Evolutionary conservation across 2,329 filamentous ascomycete genomes (phyloP), one percentile per base, ranked within the genome.

Genomic region (Xylariales sp.): DNA sequence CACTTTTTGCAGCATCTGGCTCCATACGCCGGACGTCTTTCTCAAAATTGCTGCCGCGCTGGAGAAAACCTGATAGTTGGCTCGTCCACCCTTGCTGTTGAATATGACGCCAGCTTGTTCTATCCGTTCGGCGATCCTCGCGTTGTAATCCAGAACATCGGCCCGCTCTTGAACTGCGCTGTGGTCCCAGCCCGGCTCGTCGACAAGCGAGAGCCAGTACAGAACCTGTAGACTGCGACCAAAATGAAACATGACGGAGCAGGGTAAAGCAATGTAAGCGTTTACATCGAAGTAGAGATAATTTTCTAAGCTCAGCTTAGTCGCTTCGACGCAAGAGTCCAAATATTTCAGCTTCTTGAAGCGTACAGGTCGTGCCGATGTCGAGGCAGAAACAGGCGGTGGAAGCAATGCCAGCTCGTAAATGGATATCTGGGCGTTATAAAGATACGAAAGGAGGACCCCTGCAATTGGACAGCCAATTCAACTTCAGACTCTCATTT

Each of bases 371-470:
- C n/a, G n/a, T n/a, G n/a, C n/a, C n/a, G n/a, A n/a, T n/a, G n/a
- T n/a, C n/a, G n/a, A n/a, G n/a, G n/a, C n/a, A n/a, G n/a, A n/a
- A n/a, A n/a, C n/a, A n/a, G 37, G 23, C 15, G 30, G 37, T 33
- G 48, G 48, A 20, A 41, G 50, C n/a, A 56, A 47, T 18, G 48
- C 54, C 50, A 52, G 53, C 40, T 69, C 62, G n/a, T 59, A 50
- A 25, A 71, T 58, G 5, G 56, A 43, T 13, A 65, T 51, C 12
- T 67, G 63, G 3, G 59, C 49, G 28, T 54, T 55, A 40, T 56
- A 52, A 1, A 69, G 41, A n/a, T 61, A 52, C 4, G 56, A 55
- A 10, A 51, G 48, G 14, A 67, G 45, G 3, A 59, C 44, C 5
- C 57, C 66, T 70, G 27, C 4, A n/a, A 12, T 17, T 15, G 5